A percentile compares a stretch with the other conserved stretches of the same genome.
Conservation (phyloP, 2,329 filamentous ascomycete genomes). For the Claviceps cyperi region DNA sequence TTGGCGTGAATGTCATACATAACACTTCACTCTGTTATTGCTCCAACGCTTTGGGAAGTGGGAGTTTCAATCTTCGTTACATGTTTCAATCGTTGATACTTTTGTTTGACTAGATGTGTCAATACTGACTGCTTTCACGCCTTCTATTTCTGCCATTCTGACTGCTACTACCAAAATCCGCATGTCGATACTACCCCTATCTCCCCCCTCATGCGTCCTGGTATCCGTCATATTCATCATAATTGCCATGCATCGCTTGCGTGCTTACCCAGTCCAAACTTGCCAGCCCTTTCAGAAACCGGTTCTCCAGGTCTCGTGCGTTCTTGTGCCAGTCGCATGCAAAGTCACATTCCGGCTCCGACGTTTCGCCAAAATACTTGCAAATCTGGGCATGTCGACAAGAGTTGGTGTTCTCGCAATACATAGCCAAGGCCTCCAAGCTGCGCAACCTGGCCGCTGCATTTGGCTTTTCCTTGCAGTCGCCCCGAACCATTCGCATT, state of each 20-base stretch:
- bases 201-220: conserved; percentile 27
- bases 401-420: conserved; percentile 60
- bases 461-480: conserved; percentile 24
- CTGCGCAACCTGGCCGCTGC: conserved; percentile 44
- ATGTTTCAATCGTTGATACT: too few species aligned
- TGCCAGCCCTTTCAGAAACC: conserved; percentile 41
- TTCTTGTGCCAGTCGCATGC: conserved; percentile 74
- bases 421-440: conserved; percentile 54
- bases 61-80: too few species aligned
- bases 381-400: conserved; percentile 69
- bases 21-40: too few species aligned
- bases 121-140: too few species aligned
- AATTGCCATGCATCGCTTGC: conserved; percentile 43
- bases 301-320: conserved; percentile 36
- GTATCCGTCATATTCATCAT: conserved; percentile 40
- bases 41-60: too few species aligned
- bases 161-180: not conserved
- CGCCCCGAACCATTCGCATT: conserved; percentile 37
- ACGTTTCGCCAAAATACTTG: conserved; percentile 59
- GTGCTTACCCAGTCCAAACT: conserved; percentile 50
- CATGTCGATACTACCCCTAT: not conserved
- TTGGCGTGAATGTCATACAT: too few species aligned
- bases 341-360: conserved; percentile 48
- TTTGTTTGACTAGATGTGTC: too few species aligned
- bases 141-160: not conserved